Base-by-base conservation (phyloP, 2,329 filamentous ascomycete genomes). In the Ascochyta viciae-villosae region DNA sequence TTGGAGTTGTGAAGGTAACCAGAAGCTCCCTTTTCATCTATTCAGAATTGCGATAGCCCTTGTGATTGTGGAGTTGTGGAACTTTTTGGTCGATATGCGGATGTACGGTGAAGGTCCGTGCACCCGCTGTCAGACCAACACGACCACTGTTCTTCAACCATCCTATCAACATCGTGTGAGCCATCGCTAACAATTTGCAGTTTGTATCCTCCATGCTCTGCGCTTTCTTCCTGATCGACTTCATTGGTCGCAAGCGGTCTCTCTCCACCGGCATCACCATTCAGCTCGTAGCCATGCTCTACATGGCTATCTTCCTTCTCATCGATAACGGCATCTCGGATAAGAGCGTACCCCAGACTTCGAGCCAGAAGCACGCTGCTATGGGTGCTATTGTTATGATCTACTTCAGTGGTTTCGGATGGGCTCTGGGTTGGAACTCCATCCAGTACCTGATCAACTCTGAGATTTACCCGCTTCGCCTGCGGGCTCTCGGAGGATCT, bases 391-490 rank as follows among this genome's bases (percentile, higher is more conserved):
- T 77, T 55, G 87, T 86, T 43, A 89, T 90, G 85, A 90, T 91
- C 62, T 91, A 77, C 60, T 71, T 77, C 58, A 64, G 57, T 24
- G 74, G 74, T 23, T 75, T 76, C 41, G 75, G 74, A 10, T 77
- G 75, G 75, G 75, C 75, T 1, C 62, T 76, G 1, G 71, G 72
- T 33, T 92, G 87, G 88, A 91, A 91, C 77, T 85, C 82, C 1
- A 89, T 91, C 81, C 89, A 92, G 75, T 93, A 92, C 71, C 82
- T 93, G 4, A 83, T 93, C 52, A 91, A 89, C 13, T 88, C 89
- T 1, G 90, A 93, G 70, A 82, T 93, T 58, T 93, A 91, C 78
- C 89, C 90, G 0, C 81, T 92, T 9, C 84, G 89, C 3, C 86
- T 93, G 45, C 85, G 90, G 51, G 89, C 89, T 4, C 76, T 92